phyloP scores from a whole-genome alignment of 768 basidiomycete genomes.

The Lanmaoa rubissima region DNA sequence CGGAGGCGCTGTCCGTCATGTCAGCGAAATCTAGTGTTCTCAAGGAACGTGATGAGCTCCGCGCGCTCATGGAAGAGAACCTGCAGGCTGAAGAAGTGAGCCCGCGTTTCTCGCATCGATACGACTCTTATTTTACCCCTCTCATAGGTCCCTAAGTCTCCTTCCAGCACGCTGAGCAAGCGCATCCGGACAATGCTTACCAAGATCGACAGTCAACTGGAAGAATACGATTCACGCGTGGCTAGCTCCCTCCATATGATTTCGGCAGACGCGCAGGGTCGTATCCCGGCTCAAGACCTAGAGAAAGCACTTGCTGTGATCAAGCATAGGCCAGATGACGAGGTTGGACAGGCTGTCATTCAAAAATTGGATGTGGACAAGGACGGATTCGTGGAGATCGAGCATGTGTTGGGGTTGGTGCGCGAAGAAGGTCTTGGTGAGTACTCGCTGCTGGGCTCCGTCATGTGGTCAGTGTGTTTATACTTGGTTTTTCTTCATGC shows the following conservation, averaged over 20 bases:
- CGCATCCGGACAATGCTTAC: constrained; percentile 94
- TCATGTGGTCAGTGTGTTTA: neutral
- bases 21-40: constrained; percentile 94
- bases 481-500: neutral
- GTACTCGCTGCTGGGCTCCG: constrained; percentile 18
- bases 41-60: constrained; percentile 92
- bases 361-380: constrained; percentile 95
- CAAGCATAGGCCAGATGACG: constrained; percentile 81
- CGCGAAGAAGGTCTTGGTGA: constrained; percentile 82
- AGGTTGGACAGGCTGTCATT: constrained; percentile 81
- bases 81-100: constrained; percentile 80
- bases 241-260: constrained; percentile 85
- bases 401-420: constrained; percentile 89
- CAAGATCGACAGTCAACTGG: constrained; percentile 90
- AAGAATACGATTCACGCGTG: constrained; percentile 88
- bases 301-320: constrained; percentile 90
- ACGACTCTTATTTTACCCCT: neutral
- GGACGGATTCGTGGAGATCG: constrained; percentile 93
- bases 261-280: constrained; percentile 79
- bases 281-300: constrained; percentile 85
- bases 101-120: neutral
- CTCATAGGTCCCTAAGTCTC: constrained; percentile 70
- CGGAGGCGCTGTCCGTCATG: constrained; percentile 62
- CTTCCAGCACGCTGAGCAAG: constrained; percentile 85
- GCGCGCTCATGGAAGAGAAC: constrained; percentile 92